Percentiles rank a stretch among this genome's conserved stretches.
These are phyloP conservation scores for Hebeloma cylindrosporum DNA, from an alignment of 768 basidiomycete species.

Conservation along the genomic window DNA sequence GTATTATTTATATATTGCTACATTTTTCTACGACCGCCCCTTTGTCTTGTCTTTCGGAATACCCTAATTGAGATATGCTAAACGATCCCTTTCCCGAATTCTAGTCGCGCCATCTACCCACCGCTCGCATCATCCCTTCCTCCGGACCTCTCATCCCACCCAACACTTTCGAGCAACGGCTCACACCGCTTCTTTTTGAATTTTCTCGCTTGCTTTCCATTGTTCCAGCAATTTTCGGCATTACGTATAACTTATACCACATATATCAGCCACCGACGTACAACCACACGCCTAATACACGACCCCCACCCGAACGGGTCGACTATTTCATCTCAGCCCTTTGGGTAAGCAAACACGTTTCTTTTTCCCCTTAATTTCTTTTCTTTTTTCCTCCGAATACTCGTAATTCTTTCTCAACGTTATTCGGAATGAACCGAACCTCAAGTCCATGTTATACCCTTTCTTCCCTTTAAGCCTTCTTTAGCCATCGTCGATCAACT, in stretches of 20 bases:
- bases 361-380: background rate
- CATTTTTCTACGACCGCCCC: background rate
- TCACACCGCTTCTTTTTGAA: slow-evolving; percentile 67
- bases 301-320: slow-evolving; percentile 48
- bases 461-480: slow-evolving; percentile 5
- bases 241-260: slow-evolving; percentile 60
- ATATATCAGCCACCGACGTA: slow-evolving; percentile 42
- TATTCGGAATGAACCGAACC: too few relatives aligned
- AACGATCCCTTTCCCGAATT: slow-evolving; percentile 2
- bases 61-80: slow-evolving; percentile 1
- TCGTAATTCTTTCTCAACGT: background rate
- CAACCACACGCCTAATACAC: slow-evolving; percentile 7
- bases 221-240: slow-evolving; percentile 70
- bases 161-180: slow-evolving; percentile 40
- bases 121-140: slow-evolving; percentile 56
- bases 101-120: slow-evolving; percentile 67
- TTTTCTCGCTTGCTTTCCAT: slow-evolving; percentile 68
- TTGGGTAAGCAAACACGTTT: slow-evolving; percentile 53
- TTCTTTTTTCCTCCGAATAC: background rate
- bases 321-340: slow-evolving; percentile 69
- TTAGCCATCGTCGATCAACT: slow-evolving; percentile 35
- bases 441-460: too few relatives aligned
- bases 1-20: slow-evolving; percentile 28
- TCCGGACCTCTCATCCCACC: slow-evolving; percentile 53
- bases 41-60: slow-evolving; percentile 1